Evolutionary conservation across 257 asterid genomes (phyloP), one percentile per base, ranked within the genome.

Genomic region (Lycium ferocissimum): DNA sequence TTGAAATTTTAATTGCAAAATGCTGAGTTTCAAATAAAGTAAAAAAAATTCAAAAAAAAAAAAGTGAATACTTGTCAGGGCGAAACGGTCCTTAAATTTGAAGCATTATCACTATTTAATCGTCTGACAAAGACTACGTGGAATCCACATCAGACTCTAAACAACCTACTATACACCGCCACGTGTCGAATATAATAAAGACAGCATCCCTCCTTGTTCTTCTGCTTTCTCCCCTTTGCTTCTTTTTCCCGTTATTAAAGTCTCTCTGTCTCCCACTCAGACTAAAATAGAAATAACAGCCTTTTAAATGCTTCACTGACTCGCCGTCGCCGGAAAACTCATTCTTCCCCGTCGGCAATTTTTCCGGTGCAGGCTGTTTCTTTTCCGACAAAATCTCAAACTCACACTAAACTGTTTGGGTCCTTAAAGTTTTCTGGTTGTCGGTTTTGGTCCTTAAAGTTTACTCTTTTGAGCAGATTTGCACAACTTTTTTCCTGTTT

Each of bases 241-340:
- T 35, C 70, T 49, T 47, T 82, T 82, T 26, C 85, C 63, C 79
- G 80, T 83, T 83, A 53, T 67, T 83, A 83, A 83, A 83, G 79
- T 49, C 80, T 51, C 57, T 65, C 84, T 82, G 84, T 59, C 79
- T 35, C 53, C 79, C 85, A 49, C 79, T 82, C 67, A 71, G 61
- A 40, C 13, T 53, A 37, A 67, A 82, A 82, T 90, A 71, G 89
- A 80, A 88, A 47, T 26, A 88, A 62, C 90, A 62, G 66, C 0
- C 87, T 88, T 82, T 84, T 79, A 59, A 89, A 84, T 90, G 90
- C 86, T 66, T 84, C 58, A 84, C 88, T 86, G 89, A 83, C 89
- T 84, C 58, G 66, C 88, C 62, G 81, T 85, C 62, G 87, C 90
- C 95, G 92, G 92, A 75, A 86, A 83, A 84, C 81, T 61, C 72